These are phyloP conservation scores for Chaetomidium leptoderma DNA, from an alignment of 495 filamentous ascomycete species.

Conservation along the genomic window DNA sequence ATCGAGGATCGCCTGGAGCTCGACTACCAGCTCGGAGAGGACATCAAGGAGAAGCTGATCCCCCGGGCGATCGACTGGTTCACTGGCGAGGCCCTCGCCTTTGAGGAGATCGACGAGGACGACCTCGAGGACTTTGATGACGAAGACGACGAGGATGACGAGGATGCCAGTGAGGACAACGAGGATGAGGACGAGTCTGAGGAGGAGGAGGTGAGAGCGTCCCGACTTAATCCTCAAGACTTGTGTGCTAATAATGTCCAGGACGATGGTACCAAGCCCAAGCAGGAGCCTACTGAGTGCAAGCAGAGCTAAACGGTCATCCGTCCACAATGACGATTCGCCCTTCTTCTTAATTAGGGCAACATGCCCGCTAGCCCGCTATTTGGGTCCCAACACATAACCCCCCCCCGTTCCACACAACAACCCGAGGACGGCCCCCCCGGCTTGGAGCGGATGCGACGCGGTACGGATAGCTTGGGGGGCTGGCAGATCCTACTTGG, in stretches of 20 bases:
- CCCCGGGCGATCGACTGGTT: constrained; percentile 99
- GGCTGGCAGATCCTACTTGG: constrained; percentile 25
- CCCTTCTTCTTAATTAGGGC: constrained; percentile 21
- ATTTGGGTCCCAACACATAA: constrained; percentile 13
- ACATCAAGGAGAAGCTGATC: constrained; percentile 99
- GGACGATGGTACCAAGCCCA: constrained; percentile 94
- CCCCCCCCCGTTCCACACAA: constrained; percentile 7
- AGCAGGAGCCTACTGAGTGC: constrained; percentile 98
- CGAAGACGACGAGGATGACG: constrained; percentile 76
- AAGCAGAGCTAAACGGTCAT: constrained; percentile 83
- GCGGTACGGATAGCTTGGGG: constrained; percentile 11
- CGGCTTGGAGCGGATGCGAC: constrained; percentile 14
- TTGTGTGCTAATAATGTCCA: constrained; percentile 34
- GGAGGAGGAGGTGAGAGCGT: constrained; percentile 71
- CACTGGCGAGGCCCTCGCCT: constrained; percentile 96
- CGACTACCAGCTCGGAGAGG: constrained; percentile 97
- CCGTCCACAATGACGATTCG: background rate
- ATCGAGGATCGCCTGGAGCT: constrained; percentile 98
- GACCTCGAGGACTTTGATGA: constrained; percentile 86
- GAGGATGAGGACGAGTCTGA: constrained; percentile 88
- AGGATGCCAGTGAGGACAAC: constrained; percentile 67
- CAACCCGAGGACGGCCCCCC: constrained; percentile 9
- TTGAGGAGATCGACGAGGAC: constrained; percentile 88
- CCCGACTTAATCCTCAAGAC: constrained; percentile 5
- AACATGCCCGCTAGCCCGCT: constrained; percentile 11